Base-by-base conservation (phyloP, 2,329 filamentous ascomycete genomes). In the Nemania serpens region DNA sequence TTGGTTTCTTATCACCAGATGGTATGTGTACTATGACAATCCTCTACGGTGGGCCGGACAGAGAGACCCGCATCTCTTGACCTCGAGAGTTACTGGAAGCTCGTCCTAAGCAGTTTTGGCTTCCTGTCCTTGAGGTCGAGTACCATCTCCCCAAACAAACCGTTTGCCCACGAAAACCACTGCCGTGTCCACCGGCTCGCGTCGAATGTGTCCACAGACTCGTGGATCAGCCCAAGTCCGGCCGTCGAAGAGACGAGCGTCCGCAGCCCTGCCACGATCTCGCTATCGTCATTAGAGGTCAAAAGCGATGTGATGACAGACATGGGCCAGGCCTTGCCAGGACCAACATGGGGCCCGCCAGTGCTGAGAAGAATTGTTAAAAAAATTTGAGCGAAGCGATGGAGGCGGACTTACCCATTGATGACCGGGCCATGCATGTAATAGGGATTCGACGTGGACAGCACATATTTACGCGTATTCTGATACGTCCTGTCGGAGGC, bases 241-340 rank as follows among this genome's bases (percentile, higher is more conserved):
- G 63, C 68, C 17, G 73, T 75, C 43, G 71, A 74, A 18, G 70
- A 70, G 20, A 75, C 65, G 7, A 75, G 59, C 57, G 68, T 67
- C 45, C 65, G 65, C 45, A 78, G 67, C 37, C 76, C 76, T 7
- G 69, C 66, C 15, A 76, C 69, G 62, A 75, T 74, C 66, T 75
- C 73, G 55, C 37, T 51, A 46, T 74, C 73, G 60, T 73, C 66
- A 55, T 71, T 64, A 34, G 70, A 72, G 39, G 92, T 96, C 82
- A 94, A 84, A 36, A 91, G 88, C 72, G 91, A 87, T 59, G 93
- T 86, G 49, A 96, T 86, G 66, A 91, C 81, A 47, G 87, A 90
- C 91, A 96, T 96, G 1, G 93, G 92, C 93, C 93, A 96, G 15
- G 91, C 91, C 71, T 88, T 88, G 60, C 88, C 83, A 2, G 92